A percentile compares a stretch with the other conserved stretches of the same genome.
phyloP scores from a whole-genome alignment of 2,329 filamentous ascomycete genomes.

The Exophiala lecanii-corni region DNA sequence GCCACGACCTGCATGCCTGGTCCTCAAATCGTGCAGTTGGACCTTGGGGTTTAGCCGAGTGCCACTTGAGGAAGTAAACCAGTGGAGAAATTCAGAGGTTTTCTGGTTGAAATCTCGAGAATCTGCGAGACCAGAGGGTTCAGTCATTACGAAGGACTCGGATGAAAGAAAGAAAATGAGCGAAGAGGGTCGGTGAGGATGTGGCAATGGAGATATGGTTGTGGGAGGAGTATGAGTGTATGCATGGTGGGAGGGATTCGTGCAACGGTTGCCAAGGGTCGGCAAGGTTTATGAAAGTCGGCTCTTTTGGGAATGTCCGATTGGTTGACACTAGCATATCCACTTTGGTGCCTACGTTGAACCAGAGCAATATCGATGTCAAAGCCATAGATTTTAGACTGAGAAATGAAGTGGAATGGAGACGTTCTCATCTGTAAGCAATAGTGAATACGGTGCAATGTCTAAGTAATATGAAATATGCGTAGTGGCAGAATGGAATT shows the following conservation, averaged over 20 bases:
- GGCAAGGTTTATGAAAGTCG: conserved; percentile 3
- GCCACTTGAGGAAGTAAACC: conserved; percentile 50
- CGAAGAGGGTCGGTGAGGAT: background rate
- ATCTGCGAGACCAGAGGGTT: background rate
- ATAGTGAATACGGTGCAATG: no score
- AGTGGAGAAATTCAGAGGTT: conserved; percentile 52
- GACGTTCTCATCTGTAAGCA: no score
- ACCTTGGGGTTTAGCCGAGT: conserved; percentile 56
- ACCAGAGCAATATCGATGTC: no score
- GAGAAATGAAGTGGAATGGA: no score
- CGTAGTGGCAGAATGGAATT: no score
- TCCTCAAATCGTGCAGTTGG: conserved; percentile 53
- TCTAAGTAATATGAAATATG: no score
- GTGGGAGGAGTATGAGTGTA: background rate
- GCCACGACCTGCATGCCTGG: conserved; percentile 55
- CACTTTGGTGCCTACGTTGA: no score
- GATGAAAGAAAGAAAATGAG: no score
- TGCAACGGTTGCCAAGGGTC: conserved; percentile 14
- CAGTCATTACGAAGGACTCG: no score
- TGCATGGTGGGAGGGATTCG: conserved; percentile 32
- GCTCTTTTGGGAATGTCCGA: no score
- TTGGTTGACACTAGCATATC: no score
- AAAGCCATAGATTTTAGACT: no score
- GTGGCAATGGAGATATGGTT: background rate
- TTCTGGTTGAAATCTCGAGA: conserved; percentile 39